phyloP scores from a whole-genome alignment of 1,284 basidiomycete species.

The Erythrobasidium hasegawianum region DNA sequence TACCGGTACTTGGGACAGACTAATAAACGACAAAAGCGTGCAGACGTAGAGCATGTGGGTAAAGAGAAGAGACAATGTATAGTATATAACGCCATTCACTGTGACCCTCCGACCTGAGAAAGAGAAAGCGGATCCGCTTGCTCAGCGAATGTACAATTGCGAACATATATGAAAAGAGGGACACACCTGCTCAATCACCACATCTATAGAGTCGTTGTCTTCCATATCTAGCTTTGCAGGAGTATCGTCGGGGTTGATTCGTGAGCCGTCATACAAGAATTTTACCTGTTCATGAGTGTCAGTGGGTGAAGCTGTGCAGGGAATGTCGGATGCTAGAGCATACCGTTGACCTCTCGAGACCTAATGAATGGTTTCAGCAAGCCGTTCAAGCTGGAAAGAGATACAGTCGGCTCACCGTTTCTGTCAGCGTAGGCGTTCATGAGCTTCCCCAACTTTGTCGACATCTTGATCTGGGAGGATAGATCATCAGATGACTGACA shows the following conservation, averaged over 20 bases:
- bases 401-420: constrained; percentile 12
- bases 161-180: too few species aligned
- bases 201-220: constrained; percentile 37
- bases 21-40: too few species aligned
- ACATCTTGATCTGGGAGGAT: constrained; percentile 36
- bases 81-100: too few species aligned
- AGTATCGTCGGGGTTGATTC: constrained; percentile 33
- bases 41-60: too few species aligned
- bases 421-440: constrained; percentile 37
- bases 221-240: constrained; percentile 37
- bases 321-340: neutral
- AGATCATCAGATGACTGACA: neutral
- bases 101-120: too few species aligned
- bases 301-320: neutral
- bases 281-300: constrained; percentile 15
- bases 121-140: too few species aligned
- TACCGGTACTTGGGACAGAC: too few species aligned
- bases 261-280: constrained; percentile 36
- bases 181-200: constrained; percentile 37
- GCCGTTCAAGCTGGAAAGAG: neutral
- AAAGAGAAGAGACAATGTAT: too few species aligned
- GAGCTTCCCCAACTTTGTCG: constrained; percentile 38
- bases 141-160: too few species aligned
- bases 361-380: constrained; percentile 4
- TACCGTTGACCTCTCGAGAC: constrained; percentile 31